Base-by-base conservation (phyloP, 306 rosid genomes). In the Medicago arabica region DNA sequence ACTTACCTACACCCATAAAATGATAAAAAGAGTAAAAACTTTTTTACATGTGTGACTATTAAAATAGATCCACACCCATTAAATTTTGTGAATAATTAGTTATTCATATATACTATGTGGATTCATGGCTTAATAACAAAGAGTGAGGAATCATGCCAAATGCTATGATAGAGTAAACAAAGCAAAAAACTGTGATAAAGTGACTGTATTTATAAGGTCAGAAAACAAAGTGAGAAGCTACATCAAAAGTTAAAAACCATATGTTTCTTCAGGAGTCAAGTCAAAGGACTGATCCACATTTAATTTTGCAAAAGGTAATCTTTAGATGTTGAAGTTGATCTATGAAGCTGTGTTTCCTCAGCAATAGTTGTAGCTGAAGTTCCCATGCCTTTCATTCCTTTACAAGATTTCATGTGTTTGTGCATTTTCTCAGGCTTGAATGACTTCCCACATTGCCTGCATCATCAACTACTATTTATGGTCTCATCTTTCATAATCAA, bases 391-490 rank as follows among this genome's bases (percentile, higher is more conserved):
- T 87, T 94, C 76, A 88, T 70, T 83, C 98, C 97, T 50, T 67
- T 90, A 68, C 98, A 94, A 1, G 92, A 87, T 62, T 83, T 88
- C 97, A 94, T 94, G 83, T 92, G 98, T 25, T 84, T 78, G 72
- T 87, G 86, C 96, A 94, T 66, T 84, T 83, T 92, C 80, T 91
- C 97, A 18, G 98, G 98, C 84, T 80, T 85, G 86, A 94, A 94
- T 9, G 72, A 36, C 83, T 88, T 89, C 46, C 96, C 89, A 73
- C 98, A 91, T 57, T 87, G 94, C 93, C 98, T 93, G 96, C 93
- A 90, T 78, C 58, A 75, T 75, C 66, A 43, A 50, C 38, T 60
- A 39, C 38, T 69, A 60, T 67, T 76, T 73, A 78, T 31, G 63
- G 69, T 53, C 62, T 49, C 14, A 49, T 31, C 66, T 67, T 82